Conservation (phyloP, 306 rosid genomes). For the Trifolium repens region DNA sequence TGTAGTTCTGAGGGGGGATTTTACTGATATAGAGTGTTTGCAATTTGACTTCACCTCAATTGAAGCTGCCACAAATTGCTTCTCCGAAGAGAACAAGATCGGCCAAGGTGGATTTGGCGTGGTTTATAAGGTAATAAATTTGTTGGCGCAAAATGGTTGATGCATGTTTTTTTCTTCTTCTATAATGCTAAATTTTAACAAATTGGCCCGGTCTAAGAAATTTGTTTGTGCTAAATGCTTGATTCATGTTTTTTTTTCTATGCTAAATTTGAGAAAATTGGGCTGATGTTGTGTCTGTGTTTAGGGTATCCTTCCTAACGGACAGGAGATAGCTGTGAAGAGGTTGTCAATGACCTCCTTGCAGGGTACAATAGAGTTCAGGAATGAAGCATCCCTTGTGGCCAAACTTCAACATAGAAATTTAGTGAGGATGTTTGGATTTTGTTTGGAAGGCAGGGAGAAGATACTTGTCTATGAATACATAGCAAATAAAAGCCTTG, state of each 20-base stretch:
- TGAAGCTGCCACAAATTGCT: slow-evolving; percentile 54
- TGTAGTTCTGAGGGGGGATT: slow-evolving; percentile 37
- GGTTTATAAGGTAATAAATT: slow-evolving; percentile 54
- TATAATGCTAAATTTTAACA: too few species aligned
- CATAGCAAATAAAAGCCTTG: slow-evolving; percentile 64
- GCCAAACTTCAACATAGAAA: slow-evolving; percentile 71
- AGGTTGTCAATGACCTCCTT: slow-evolving; percentile 56
- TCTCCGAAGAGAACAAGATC: slow-evolving; percentile 47
- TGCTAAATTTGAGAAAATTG: slow-evolving; percentile 22
- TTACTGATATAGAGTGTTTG: slow-evolving; percentile 45
- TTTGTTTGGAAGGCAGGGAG: slow-evolving; percentile 63
- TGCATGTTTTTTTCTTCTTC: background rate
- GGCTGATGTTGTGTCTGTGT: background rate
- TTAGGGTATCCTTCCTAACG: slow-evolving; percentile 58
- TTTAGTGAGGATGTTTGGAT: slow-evolving; percentile 62
- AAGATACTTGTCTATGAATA: slow-evolving; percentile 68
- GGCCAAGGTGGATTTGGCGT: slow-evolving; percentile 71
- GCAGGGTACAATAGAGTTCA: slow-evolving; percentile 68
- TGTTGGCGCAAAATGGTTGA: slow-evolving; percentile 2
- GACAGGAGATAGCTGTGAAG: slow-evolving; percentile 67
- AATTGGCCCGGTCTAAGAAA: slow-evolving; percentile 39
- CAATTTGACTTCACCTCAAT: slow-evolving; percentile 50
- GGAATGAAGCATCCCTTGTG: slow-evolving; percentile 62
- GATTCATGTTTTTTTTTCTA: background rate
- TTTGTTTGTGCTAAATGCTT: slow-evolving; percentile 1